Base-by-base conservation (phyloP, 2,329 filamentous ascomycete species). In the Phyllosticta paracitricarpa region DNA sequence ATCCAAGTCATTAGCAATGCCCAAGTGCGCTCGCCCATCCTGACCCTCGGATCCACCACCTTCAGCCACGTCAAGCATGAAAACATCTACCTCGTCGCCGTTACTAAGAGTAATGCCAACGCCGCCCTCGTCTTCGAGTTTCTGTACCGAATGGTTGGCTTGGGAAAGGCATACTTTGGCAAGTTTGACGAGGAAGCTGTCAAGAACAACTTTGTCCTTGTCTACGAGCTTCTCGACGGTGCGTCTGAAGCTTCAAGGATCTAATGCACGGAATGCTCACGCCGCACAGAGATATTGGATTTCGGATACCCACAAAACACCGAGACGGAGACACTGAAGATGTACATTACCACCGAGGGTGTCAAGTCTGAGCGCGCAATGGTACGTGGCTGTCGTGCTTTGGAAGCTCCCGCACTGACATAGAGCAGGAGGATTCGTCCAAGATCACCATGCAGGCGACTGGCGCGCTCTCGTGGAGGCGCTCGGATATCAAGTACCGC, bases 11-110 rank as follows among this genome's bases (percentile, higher is more conserved):
- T 99, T 75, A 96, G 91, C 69, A 99, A 99, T 75, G 88, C 94
- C 59, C 91, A 97, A 76, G 94, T 99, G 63, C 91, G 95, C 67
- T 97, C 94, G 67, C 94, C 94, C 63, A 97, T 99, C 77, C 82
- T 99, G 69, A 99, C 94, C 4, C 85, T 99, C 62, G 94, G 95
- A 66, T 96, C 91, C 74, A 99, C 94, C 61, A 99, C 95, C 55
- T 99, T 99, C 77, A 96, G 91, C 81, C 94, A 99, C 86, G 93
- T 99, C 77, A 97, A 96, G 76, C 93, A 97, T 78, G 94, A 99
- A 74, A 99, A 99, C 75, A 97, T 99, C 73, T 99, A 97, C 76
- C 78, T 99, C 68, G 93, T 97, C 61, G 94, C 93, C 19, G 89
- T 99, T 68, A 97, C 92, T 62, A 99, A 97, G 81, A 97, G 92